A percentile compares a stretch with the other conserved stretches of the same genome.
These are phyloP conservation scores for Neurospora africana DNA, from an alignment of 495 filamentous ascomycete genomes.

Conservation along the genomic window DNA sequence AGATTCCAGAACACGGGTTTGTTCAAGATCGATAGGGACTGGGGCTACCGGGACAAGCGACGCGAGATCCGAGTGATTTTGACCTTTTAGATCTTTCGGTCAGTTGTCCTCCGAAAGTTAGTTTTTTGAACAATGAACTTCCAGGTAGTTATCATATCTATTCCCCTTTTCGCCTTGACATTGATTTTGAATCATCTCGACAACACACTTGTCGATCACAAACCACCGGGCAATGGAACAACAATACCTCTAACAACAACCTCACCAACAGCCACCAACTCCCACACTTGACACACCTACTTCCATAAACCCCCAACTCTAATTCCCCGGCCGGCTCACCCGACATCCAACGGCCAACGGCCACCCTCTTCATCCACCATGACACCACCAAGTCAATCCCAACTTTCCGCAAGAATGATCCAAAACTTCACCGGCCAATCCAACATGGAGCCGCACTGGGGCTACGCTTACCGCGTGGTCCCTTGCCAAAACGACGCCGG, in stretches of 20 bases:
- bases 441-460: slow-evolving; percentile 46
- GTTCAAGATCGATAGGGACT: neutral
- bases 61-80: neutral
- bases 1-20: neutral
- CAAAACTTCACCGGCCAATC: slow-evolving; percentile 31
- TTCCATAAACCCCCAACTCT: neutral
- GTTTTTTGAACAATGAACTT: neutral
- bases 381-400: neutral
- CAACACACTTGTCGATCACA: neutral
- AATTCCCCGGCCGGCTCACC: neutral
- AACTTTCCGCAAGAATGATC: slow-evolving; percentile 12
- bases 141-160: neutral
- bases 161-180: neutral
- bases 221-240: neutral
- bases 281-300: neutral
- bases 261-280: neutral
- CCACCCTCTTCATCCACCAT: neutral
- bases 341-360: neutral
- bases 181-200: neutral
- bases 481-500: slow-evolving; percentile 51
- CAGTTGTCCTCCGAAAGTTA: neutral
- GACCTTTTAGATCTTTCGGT: neutral
- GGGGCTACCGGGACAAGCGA: neutral
- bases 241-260: neutral
- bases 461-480: slow-evolving; percentile 44